Conservation (phyloP, 2,329 filamentous ascomycete species). For the Xylariales sp. region DNA sequence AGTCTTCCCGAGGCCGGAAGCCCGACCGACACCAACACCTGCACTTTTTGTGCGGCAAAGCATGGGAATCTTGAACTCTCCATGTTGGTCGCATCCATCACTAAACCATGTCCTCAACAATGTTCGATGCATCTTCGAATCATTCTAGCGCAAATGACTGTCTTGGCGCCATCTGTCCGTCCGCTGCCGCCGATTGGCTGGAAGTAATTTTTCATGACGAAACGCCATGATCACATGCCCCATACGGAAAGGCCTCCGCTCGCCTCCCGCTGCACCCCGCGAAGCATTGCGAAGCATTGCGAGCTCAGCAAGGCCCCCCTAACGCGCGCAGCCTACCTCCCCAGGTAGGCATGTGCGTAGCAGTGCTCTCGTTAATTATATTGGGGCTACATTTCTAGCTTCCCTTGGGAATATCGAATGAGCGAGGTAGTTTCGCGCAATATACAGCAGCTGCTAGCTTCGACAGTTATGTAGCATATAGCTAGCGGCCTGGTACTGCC, state of each 20-base stretch:
- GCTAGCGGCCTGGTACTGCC: neutral
- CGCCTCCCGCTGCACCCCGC: slow-evolving; percentile 3
- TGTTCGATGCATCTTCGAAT: neutral
- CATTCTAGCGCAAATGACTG: neutral
- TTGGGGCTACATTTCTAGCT: neutral
- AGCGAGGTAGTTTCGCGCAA: neutral
- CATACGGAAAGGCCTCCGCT: neutral
- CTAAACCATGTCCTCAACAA: too few relatives aligned
- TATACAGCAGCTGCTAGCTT: too few relatives aligned
- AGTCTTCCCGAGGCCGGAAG: too few relatives aligned
- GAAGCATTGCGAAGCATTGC: neutral
- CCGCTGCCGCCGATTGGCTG: slow-evolving; percentile 1
- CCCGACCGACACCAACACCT: too few relatives aligned
- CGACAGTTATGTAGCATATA: too few relatives aligned
- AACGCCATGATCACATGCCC: neutral
- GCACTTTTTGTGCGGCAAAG: neutral
- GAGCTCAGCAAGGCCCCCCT: neutral
- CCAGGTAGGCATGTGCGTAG: neutral
- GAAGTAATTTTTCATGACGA: neutral
- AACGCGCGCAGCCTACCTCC: neutral
- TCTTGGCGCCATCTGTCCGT: neutral
- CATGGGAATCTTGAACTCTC: neutral
- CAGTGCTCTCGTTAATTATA: neutral
- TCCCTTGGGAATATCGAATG: neutral
- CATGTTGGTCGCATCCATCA: too few relatives aligned